Conservation (phyloP, 306 rosid genomes). For the Acmispon strigosus region DNA sequence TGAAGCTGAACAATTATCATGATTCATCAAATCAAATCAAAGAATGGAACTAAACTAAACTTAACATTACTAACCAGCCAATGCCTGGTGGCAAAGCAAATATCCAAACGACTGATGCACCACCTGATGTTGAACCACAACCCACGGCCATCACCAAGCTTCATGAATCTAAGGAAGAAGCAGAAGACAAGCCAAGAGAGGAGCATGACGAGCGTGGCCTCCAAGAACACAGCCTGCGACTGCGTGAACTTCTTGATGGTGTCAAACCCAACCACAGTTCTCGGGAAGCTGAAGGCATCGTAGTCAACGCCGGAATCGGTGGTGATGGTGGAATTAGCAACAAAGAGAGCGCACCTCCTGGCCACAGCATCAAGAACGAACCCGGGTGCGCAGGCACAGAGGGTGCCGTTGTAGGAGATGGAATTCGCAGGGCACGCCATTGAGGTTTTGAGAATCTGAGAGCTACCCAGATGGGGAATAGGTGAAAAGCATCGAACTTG, state of each 20-base stretch:
- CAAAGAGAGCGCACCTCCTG: conserved; percentile 44
- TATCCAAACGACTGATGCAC: conserved; percentile 83
- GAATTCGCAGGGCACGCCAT: conserved; percentile 73
- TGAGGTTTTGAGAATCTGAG: background rate
- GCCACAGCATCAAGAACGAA: conserved; percentile 28
- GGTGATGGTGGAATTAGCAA: conserved; percentile 33
- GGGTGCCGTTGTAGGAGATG: conserved; percentile 53
- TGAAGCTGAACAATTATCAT: background rate
- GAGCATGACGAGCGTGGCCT: conserved; percentile 69
- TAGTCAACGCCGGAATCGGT: conserved; percentile 43
- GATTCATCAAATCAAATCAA: background rate
- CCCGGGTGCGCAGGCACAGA: conserved; percentile 80
- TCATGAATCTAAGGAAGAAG: conserved; percentile 54
- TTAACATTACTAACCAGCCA: conserved; percentile 70
- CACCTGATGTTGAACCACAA: conserved; percentile 78
- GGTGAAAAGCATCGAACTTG: background rate
- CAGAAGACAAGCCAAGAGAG: conserved; percentile 77
- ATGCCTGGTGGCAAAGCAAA: conserved; percentile 88
- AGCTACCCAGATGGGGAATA: background rate
- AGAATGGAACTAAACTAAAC: background rate
- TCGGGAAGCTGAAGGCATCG: conserved; percentile 52
- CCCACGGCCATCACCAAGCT: conserved; percentile 59
- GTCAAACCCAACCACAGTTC: conserved; percentile 56
- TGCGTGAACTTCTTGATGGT: conserved; percentile 80
- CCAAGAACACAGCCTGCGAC: conserved; percentile 94